Evolutionary conservation across 768 basidiomycete genomes (phyloP).

Genomic region (Suillus plorans): DNA sequence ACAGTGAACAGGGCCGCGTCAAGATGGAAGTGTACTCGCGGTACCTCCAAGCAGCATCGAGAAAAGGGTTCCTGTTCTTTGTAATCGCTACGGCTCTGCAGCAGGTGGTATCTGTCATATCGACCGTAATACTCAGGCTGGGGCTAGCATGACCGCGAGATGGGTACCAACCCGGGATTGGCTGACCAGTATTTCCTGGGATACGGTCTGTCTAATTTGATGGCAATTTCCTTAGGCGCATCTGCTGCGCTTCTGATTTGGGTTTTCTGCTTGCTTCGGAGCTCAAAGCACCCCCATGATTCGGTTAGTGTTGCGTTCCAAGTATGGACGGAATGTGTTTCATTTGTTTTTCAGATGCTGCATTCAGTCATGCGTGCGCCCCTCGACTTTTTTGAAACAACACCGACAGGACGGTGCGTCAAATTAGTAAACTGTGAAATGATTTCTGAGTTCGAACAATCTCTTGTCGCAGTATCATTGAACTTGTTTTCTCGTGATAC

Average conservation of each 20-base stretch:
- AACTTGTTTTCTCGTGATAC: slow-evolving; percentile 92
- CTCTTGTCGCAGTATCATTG: slow-evolving; percentile 53
- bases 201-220: slow-evolving; percentile 68
- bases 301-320: slow-evolving; percentile 41
- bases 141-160: slow-evolving; percentile 74
- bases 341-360: slow-evolving; percentile 56
- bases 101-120: slow-evolving; percentile 60
- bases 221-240: slow-evolving; percentile 53
- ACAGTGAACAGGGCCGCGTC: slow-evolving; percentile 79
- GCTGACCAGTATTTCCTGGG: slow-evolving; percentile 52
- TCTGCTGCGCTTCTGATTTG: slow-evolving; percentile 65
- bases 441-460: background rate
- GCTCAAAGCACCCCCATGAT: slow-evolving; percentile 77
- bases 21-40: slow-evolving; percentile 71
- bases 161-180: slow-evolving; percentile 58
- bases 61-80: slow-evolving; percentile 66
- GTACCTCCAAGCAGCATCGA: slow-evolving; percentile 82
- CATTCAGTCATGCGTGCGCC: slow-evolving; percentile 79
- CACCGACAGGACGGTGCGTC: slow-evolving; percentile 76
- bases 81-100: slow-evolving; percentile 50
- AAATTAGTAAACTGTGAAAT: background rate
- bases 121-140: slow-evolving; percentile 75
- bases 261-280: slow-evolving; percentile 74
- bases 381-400: slow-evolving; percentile 85
- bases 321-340: slow-evolving; percentile 1